Base-by-base conservation (phyloP, 2,329 filamentous ascomycete species). In the Xylaria sp. region DNA sequence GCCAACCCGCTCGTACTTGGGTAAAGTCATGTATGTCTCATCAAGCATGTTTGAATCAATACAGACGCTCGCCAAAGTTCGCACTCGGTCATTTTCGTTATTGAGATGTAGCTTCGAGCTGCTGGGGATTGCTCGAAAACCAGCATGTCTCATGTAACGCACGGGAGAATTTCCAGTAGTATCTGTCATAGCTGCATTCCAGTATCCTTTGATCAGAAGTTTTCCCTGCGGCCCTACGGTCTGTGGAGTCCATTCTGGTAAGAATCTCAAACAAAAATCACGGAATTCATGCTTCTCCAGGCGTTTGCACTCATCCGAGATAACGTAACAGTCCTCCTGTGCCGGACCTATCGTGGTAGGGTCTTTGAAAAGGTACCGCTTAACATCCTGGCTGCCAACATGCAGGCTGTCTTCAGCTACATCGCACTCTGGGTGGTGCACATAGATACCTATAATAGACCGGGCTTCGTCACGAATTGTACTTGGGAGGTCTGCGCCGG, bases 341-440 rank as follows among this genome's bases (percentile, higher is more conserved):
- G 75, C 62, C 5, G 36, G n/a, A 2, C 71, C 69, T 1, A 72
- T 72, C 13, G 62, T 74, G 2, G 69, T 66, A 6, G 73, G 67
- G n/a, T 78, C 78, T 55, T 78, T 80, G 75, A 79, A 82, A 39
- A 77, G 71, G 41, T 73, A 80, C 1, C 52, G 43, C 49, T 77
- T 56, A 1, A 31, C 25, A 36, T 43, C 48, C 0, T 49, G 28
- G 0, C 62, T 8, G 12, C n/a, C 20, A 15, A 73, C 67, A 52
- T 77, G 75, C 0, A 81, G 71, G 20, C 74, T 77, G 8, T 74
- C 52, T 62, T 79, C 78, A 0, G 80, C 74, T 1, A 74, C 73
- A n/a, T 78, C 79, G 49, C 80, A 81, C 9, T 75, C 39, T 1
- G 75, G 73, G 5, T 67, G 56, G 18, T 72, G 67, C 1, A 54